These are phyloP conservation scores for Papilionanthe hybrid DNA, from an alignment of 116 monocot species.

Conservation along the genomic window DNA sequence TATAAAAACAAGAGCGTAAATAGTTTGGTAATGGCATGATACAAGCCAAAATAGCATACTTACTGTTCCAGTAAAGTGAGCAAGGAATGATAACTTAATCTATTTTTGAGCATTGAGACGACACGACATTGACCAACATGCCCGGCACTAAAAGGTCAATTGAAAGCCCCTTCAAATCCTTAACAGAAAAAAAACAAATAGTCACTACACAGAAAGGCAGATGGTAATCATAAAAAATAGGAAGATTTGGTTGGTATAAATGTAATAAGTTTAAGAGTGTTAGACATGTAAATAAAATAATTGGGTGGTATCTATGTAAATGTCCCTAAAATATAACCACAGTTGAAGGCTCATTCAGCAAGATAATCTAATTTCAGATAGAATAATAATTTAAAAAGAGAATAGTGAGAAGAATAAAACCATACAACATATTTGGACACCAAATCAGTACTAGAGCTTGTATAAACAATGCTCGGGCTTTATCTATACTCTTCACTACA, in stretches of 20 bases:
- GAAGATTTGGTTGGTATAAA: too few relatives aligned
- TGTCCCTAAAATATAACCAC: background rate
- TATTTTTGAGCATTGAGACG: constrained; percentile 75
- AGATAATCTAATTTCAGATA: background rate
- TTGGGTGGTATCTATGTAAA: too few relatives aligned
- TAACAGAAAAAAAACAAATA: constrained; percentile 19
- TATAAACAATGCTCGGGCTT: constrained; percentile 50
- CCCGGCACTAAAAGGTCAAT: constrained; percentile 91
- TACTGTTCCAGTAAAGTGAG: constrained; percentile 96
- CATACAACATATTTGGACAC: constrained; percentile 71
- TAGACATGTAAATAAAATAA: too few relatives aligned
- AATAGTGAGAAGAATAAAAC: constrained; percentile 7
- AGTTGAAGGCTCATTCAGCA: background rate
- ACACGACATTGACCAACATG: constrained; percentile 87
- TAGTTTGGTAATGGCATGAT: background rate
- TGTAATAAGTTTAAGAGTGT: too few relatives aligned
- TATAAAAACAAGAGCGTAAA: constrained; percentile 9
- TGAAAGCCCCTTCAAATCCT: constrained; percentile 80
- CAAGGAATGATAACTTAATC: constrained; percentile 88
- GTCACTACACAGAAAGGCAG: constrained; percentile 5
- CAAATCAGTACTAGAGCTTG: constrained; percentile 49
- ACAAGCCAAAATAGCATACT: constrained; percentile 8
- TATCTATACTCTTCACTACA: constrained; percentile 67
- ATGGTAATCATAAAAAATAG: background rate
- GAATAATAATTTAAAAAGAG: background rate